Base-by-base conservation (phyloP, 768 basidiomycete species). In the Grammothele lineata region DNA sequence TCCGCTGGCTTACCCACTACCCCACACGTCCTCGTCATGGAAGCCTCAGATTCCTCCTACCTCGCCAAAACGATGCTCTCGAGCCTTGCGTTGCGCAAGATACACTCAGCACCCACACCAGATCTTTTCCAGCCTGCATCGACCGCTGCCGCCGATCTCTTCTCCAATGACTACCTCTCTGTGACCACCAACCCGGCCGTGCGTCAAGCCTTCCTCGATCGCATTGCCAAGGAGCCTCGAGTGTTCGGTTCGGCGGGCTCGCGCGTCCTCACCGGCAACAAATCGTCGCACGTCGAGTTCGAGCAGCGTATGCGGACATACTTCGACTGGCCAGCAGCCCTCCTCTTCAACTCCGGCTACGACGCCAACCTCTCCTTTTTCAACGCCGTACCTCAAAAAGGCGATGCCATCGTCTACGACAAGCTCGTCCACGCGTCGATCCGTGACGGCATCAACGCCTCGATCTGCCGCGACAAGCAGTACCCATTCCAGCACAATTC, bases 291-390 rank as follows among this genome's bases (percentile, higher is more conserved):
- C 54, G 50, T 61, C 23, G 55, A 57, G 12, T 61, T 80, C 17
- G 78, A 79, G 56, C 40, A 46, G 15, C 66, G 71, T 6, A 61
- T 77, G 35, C 55, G 57, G 5, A 27, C 32, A 4, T 69, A 69
- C 58, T 76, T 72, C 61, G 40, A 57, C 11, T 58, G 69, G 0
- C 66, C 71, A 5, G 58, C 73, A 0, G 75, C 76, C 0, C 61
- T 81, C 9, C 61, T 80, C 1, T 76, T 78, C 65, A 72, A 70
- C 54, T 75, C 75, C 2, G 78, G 80, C 22, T 78, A 68, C 58
- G 74, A 70, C 53, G 79, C 79, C 37, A 82, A 79, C 52, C 62
- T 71, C 12, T 68, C 70, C 12, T 69, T 82, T 57, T 73, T 77
- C 58, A 45, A 69, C 1, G 62, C 65, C 3, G 60, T 81, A 0